Evolutionary conservation across 1,284 basidiomycete genomes (phyloP), one percentile per base, ranked within the genome.

Genomic region (Cryptococcus depauperatus): DNA sequence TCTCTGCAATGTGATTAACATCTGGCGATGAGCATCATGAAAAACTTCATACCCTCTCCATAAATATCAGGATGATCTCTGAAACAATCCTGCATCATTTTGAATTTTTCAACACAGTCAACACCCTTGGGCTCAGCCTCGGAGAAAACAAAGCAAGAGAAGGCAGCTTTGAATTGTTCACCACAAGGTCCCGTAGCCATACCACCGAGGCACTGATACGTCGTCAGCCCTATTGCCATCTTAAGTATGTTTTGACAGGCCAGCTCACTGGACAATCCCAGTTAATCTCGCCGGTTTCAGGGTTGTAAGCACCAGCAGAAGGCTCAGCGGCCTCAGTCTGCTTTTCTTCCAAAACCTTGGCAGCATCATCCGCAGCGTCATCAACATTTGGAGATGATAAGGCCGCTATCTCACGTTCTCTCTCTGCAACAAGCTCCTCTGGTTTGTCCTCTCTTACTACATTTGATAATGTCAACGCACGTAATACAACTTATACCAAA

Each of bases 181-280:
- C 93, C 93, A 64, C 93, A 99, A 2, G 92, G 90, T 5, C 95
- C 95, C 62, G 96, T 78, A 3, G 95, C 92, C 95, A 98, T 97
- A 45, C 93, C 95, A 22, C 93, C 93, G 10, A 98, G 80, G 69
- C 93, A 98, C 54, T 71, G 45, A 8, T 14, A 9, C 8, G 16
- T 47, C 41, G 28, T 37, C 9, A 13, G 26, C 21, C 14, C 8
- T 42, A 18, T 5, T 33, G 18, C 33, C 19, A 44, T 18, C 3
- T 21, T 11, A 28, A 26, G 41, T 16, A 5, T 14, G 16, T 6
- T 18, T 23, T 22, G 14, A 13, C 22, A 8, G 13, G 21, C 30
- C 32, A 8, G 64, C 69, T 50, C 41, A 71, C 69, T 2, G 90
- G 88, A 67, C 90, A 96, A 68, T 93, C 90, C 90, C 91, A 96